Evolutionary conservation across 2,329 filamentous ascomycete genomes (phyloP), one percentile per base, ranked within the genome.

Genomic region (Arachnomyces sp.): DNA sequence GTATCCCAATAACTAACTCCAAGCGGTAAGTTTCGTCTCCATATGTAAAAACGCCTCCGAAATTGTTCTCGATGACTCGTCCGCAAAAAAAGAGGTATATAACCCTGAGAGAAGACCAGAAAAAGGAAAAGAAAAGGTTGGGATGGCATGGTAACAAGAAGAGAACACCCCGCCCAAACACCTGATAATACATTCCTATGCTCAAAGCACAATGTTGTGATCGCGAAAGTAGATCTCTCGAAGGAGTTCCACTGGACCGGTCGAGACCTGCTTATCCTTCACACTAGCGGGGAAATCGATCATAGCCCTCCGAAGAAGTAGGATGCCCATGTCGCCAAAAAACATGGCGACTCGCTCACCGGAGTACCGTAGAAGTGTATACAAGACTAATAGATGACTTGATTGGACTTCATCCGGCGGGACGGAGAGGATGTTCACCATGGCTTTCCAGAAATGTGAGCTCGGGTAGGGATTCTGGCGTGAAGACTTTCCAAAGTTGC

Each of bases 341-440:
- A 92, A 86, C 11, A 72, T 70, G 36, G 95, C 67, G 52, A 96
- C 87, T 13, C 84, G 80, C 39, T 78, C 73, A 46, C 86, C 81
- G 45, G 83, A 83, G 16, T 82, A 77, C 39, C 83, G 74, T 21
- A 90, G 76, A 74, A 90, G 80, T 6, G 78, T 71, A 43, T 80
- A 77, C 31, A 90, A 67, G 2, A 89, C 77, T 4, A 81, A 72
- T 45, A 80, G 77, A 49, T 89, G 84, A 0, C 84, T 88, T 45
- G 82, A 77, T n/a, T 80, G 83, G 7, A 83, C 73, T 48, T 85
- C 73, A 7, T 66, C 61, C 0, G 78, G 56, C 0, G 86, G 82
- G 0, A 86, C 84, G 57, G 87, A 88, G 56, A 89, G 68, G 29
- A 96, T 85, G 32, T 73, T 73, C 1, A 86, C 78, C 42, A 96